Percentiles rank a stretch among this genome's conserved stretches.
Conservation (phyloP, 163 green algal genomes). For the Volvox carteri region DNA sequence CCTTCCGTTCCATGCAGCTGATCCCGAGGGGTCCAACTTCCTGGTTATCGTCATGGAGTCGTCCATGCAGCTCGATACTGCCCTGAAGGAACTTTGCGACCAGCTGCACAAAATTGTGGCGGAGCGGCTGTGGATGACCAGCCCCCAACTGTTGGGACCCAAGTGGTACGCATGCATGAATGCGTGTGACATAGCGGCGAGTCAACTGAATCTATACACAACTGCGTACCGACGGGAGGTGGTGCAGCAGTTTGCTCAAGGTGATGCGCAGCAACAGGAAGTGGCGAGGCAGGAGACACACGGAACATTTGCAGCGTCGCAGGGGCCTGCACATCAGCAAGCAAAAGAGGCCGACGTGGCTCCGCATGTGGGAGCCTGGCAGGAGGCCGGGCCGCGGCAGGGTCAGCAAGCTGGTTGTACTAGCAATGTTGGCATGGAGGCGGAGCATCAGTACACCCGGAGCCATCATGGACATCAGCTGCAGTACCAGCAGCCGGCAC, state of each 20-base stretch:
- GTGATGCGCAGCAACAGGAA: slow-evolving; percentile 10
- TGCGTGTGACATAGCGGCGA: neutral
- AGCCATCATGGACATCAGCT: no score
- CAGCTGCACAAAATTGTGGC: neutral
- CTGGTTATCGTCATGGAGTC: neutral
- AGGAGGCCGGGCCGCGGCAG: no score
- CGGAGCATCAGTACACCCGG: no score
- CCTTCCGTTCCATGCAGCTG: neutral
- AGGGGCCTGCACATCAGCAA: no score
- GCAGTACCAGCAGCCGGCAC: no score
- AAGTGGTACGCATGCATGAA: neutral
- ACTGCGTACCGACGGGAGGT: neutral
- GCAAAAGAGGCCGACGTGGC: no score
- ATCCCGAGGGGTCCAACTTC: neutral
- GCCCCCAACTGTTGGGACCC: neutral
- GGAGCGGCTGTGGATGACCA: neutral
- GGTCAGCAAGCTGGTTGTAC: no score
- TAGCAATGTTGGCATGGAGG: no score
- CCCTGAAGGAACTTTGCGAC: neutral
- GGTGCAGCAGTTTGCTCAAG: neutral
- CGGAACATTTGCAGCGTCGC: no score
- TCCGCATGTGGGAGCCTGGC: no score
- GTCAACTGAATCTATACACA: neutral
- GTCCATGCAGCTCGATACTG: neutral
- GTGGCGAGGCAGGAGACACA: no score